Conservation (phyloP, 2,329 filamentous ascomycete species). For the Diaporthe sp. region DNA sequence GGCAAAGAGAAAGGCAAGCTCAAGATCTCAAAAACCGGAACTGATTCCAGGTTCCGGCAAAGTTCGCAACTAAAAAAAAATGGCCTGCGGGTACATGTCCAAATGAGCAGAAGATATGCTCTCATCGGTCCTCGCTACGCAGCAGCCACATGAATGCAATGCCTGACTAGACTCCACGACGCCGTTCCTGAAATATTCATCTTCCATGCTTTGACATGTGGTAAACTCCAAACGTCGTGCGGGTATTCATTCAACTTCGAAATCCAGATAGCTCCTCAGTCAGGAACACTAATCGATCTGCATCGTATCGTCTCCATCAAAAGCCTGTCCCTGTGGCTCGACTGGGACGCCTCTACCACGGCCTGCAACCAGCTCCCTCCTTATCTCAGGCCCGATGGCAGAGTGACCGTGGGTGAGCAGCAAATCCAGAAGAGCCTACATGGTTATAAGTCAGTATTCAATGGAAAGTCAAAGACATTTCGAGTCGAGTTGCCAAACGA, state of each 20-base stretch:
- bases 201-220: not conserved
- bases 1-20: no score
- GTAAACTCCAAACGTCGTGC: not conserved
- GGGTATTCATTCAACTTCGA: conserved; percentile 31
- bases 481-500: no score
- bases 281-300: conserved; percentile 66
- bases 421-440: conserved; percentile 83
- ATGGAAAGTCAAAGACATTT: not conserved
- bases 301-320: conserved; percentile 94
- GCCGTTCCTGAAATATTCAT: not conserved
- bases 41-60: not conserved
- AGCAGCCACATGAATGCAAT: not conserved
- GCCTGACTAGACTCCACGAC: conserved; percentile 14
- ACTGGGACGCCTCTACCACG: conserved; percentile 83
- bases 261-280: not conserved
- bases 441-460: conserved; percentile 35
- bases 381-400: conserved; percentile 90
- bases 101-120: not conserved
- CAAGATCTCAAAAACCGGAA: no score
- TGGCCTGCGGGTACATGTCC: not conserved
- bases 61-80: not conserved
- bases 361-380: conserved; percentile 88
- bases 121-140: not conserved
- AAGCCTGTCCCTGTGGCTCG: conserved; percentile 66
- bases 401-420: conserved; percentile 87